Conservation (phyloP, 768 basidiomycete genomes). For the Daedaleopsis nitida region DNA sequence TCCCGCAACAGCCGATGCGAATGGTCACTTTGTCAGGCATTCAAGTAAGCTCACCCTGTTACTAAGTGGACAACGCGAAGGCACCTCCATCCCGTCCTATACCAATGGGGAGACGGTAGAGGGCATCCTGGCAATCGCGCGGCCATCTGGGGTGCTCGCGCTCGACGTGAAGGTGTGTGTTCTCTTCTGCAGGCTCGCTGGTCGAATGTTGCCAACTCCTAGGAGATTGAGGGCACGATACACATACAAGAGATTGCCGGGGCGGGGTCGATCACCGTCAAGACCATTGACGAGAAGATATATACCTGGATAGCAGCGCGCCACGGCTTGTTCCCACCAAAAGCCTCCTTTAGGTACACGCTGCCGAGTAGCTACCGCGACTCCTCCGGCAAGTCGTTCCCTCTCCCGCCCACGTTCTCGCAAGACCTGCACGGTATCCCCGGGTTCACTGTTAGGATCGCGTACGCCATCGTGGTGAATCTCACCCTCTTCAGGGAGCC, state of each 20-base stretch:
- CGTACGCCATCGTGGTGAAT: slow-evolving; percentile 25
- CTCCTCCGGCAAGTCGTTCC: slow-evolving; percentile 11
- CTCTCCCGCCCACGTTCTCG: slow-evolving; percentile 27
- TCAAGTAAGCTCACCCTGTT: slow-evolving; percentile 26
- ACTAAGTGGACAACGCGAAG: slow-evolving; percentile 25
- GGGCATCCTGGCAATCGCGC: slow-evolving; percentile 24
- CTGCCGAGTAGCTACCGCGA: slow-evolving; percentile 26
- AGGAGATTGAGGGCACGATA: slow-evolving; percentile 31
- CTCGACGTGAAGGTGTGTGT: slow-evolving; percentile 24
- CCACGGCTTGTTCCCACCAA: slow-evolving; percentile 22
- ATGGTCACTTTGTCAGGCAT: slow-evolving; percentile 26
- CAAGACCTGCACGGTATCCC: slow-evolving; percentile 25
- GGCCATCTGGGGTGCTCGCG: slow-evolving; percentile 23
- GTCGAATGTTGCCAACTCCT: neutral
- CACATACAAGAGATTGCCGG: slow-evolving; percentile 32
- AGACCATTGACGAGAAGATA: slow-evolving; percentile 21
- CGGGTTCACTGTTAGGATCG: slow-evolving; percentile 27
- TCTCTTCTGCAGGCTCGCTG: neutral
- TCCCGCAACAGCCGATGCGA: slow-evolving; percentile 1
- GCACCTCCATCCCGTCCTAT: slow-evolving; percentile 19
- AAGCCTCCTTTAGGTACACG: slow-evolving; percentile 26
- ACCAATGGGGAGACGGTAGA: slow-evolving; percentile 26
- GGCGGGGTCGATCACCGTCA: slow-evolving; percentile 13
- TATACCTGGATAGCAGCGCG: slow-evolving; percentile 26
- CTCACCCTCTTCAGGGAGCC: slow-evolving; percentile 21